Base-by-base conservation (phyloP, 352 stramenopile species). In the Phytopythium chamaehyphon region DNA sequence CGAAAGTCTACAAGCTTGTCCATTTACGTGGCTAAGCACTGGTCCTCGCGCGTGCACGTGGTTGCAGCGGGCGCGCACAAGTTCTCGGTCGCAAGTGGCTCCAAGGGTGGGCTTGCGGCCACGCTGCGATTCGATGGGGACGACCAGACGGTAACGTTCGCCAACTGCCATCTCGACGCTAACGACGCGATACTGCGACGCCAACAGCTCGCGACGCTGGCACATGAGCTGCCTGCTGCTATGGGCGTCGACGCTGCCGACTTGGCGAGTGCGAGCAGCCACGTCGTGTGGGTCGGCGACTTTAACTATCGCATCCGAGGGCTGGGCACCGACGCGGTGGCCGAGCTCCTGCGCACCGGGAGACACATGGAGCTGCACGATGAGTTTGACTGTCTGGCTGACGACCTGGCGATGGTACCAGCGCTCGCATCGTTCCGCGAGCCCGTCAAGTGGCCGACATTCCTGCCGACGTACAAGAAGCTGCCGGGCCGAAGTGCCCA, bases 391-490 rank as follows among this genome's bases (percentile, higher is more conserved):
- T 77, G 76, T 18, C 80, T 93, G 64, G 56, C 67, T 15, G 62
- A 68, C 21, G 82, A 93, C 44, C 62, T 86, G 35, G 42, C 45
- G 35, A 49, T 54, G 36, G 54, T 81, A 16, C 51, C 52, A 14
- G 70, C 64, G 22, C 68, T 82, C 42, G 47, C 64, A 14, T 19
- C 48, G 1, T 90, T 88, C 56, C 49, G 40, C 1, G 83, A 93
- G 33, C 71, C 83, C 10, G 19, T 18, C 22, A 89, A 86, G 55
- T 86, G 73, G 68, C 73, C 71, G 1, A 77, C 82, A 24, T 91
- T 91, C 60, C 84, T 78, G 36, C 80, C 80, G 39, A 90, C 83
- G 12, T 91, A 91, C 69, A 89, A 89, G 56, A 90, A 90, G 45
- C 63, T 79, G 42, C 58, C 72, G 16, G 54, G 54, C 46, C 69